Evolutionary conservation across 2,329 filamentous ascomycete genomes (phyloP).

Genomic region (Arthrinium puccinioides): DNA sequence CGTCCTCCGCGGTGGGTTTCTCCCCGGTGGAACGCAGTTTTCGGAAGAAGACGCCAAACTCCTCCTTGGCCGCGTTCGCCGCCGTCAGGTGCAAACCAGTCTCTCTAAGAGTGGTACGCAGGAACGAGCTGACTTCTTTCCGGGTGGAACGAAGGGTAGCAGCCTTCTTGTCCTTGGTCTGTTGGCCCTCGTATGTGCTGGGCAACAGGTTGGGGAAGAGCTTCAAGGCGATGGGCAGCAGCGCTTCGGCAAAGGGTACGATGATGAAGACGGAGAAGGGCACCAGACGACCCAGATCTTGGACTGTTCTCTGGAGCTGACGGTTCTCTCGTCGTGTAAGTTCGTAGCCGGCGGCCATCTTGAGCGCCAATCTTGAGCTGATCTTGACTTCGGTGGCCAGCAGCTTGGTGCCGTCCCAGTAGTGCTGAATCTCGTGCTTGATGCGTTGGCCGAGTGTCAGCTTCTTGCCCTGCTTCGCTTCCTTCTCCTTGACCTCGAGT

Average conservation of each 20-base stretch:
- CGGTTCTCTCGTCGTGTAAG: constrained; percentile 87
- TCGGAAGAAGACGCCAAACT: constrained; percentile 95
- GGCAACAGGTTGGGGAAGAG: constrained; percentile 96
- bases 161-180: constrained; percentile 84
- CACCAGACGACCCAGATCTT: constrained; percentile 85
- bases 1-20: constrained; percentile 77
- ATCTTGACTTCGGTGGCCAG: constrained; percentile 88
- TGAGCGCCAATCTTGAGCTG: constrained; percentile 81
- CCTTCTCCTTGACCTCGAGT: constrained; percentile 52
- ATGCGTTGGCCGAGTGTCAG: constrained; percentile 85
- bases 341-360: constrained; percentile 98
- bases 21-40: constrained; percentile 92
- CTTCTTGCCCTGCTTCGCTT: constrained; percentile 74
- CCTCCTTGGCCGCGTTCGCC: constrained; percentile 80
- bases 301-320: constrained; percentile 87
- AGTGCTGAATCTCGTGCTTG: constrained; percentile 88
- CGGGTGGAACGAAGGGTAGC: constrained; percentile 73
- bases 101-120: constrained; percentile 82
- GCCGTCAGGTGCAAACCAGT: constrained; percentile 84
- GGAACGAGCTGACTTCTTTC: constrained; percentile 87
- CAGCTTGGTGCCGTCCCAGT: constrained; percentile 98
- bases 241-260: constrained; percentile 88
- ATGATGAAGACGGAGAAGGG: constrained; percentile 97
- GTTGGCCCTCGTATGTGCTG: constrained; percentile 92
- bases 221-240: constrained; percentile 85